Evolutionary conservation across 352 stramenopile genomes (phyloP), one percentile per base, ranked within the genome.

Genomic region (Peronospora destructor): DNA sequence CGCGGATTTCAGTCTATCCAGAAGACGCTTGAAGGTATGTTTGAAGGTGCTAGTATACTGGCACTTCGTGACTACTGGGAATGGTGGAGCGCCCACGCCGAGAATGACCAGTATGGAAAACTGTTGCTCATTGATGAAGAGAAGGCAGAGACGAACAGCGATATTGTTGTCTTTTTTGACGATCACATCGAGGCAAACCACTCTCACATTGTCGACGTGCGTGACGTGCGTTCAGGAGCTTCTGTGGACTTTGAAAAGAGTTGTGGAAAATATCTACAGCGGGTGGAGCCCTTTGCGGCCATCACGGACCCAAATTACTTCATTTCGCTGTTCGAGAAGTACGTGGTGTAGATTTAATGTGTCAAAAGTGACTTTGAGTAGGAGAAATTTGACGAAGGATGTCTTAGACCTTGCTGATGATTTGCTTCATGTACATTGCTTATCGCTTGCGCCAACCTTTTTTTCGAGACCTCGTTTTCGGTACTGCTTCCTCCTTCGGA

Each of bases 181-280:
- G n/a, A n/a, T n/a, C n/a, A 91, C 51, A 83, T 91, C 36, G 76
- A 91, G 42, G 68, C 72, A n/a, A n/a, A n/a, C n/a, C n/a, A n/a
- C n/a, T n/a, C n/a, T n/a, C n/a, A n/a, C n/a, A n/a, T n/a, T n/a
- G n/a, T n/a, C n/a, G n/a, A n/a, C n/a, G n/a, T n/a, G n/a, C n/a
- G n/a, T n/a, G n/a, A n/a, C n/a, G n/a, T n/a, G n/a, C n/a, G n/a
- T n/a, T n/a, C n/a, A n/a, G n/a, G n/a, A n/a, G n/a, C n/a, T n/a
- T n/a, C n/a, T n/a, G n/a, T n/a, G n/a, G n/a, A n/a, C n/a, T n/a
- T n/a, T n/a, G n/a, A n/a, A n/a, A n/a, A n/a, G n/a, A n/a, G n/a
- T n/a, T n/a, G n/a, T n/a, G n/a, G n/a, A n/a, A n/a, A n/a, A n/a
- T n/a, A n/a, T n/a, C n/a, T n/a, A n/a, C n/a, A n/a, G n/a, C n/a